Base-by-base conservation (phyloP, 1,284 basidiomycete genomes). In the Malassezia brasiliensis region DNA sequence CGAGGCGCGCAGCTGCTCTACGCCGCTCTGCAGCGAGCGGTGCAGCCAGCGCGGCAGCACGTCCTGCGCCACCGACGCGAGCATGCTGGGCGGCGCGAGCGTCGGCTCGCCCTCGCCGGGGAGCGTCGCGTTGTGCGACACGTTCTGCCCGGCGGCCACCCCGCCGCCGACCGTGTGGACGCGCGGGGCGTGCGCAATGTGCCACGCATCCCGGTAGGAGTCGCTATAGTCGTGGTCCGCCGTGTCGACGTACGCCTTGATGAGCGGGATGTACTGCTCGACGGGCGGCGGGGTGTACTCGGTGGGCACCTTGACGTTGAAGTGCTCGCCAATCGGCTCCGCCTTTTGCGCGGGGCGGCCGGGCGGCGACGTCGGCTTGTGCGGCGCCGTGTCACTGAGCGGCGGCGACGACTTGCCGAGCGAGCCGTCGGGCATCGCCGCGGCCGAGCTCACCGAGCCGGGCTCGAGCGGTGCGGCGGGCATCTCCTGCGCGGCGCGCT, bases 231-330 rank as follows among this genome's bases (percentile, higher is more conserved):
- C 39, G 19, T 19, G 40, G 4, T 28, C 25, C 37, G 22, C 28
- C 30, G 51, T 47, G 32, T 47, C 36, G 28, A 30, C 37, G 36
- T 50, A 45, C 14, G 44, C 22, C n/a, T 17, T 30, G 56, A 53
- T 50, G 22, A 28, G 19, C 11, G 53, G 47, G 58, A 32, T 59
- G 60, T 30, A 60, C 56, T 41, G 63, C 47, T 47, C 61, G 61
- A 30, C 61, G 50, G 56, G 47, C 40, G 25, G 15, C 9, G 47
- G 19, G 7, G 22, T 10, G 22, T n/a, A 14, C 44, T 67, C 64
- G 53, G 64, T 67, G 31, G 68, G 68, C 32, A 71, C 63, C 48
- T 59, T 56, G 25, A 70, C 32, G 53, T 67, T 63, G 60, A 70
- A 68, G 12, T 59, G 61, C 53, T 68, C 63, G 37, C 56, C 55